These are phyloP conservation scores for Hericium coralloides DNA, from an alignment of 768 basidiomycete species.

Conservation along the genomic window DNA sequence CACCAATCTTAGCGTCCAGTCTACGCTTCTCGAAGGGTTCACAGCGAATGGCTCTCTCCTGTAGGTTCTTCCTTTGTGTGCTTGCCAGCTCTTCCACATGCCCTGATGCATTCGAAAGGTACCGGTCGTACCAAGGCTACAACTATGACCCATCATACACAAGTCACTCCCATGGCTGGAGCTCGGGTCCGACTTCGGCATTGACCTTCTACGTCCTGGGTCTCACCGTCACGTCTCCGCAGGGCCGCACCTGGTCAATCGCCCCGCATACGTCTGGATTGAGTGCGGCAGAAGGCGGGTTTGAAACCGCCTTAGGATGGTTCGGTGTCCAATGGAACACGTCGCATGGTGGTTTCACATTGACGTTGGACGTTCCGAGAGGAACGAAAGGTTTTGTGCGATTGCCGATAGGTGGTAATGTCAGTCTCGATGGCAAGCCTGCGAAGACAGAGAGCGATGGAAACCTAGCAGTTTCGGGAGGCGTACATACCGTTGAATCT, in stretches of 20 bases:
- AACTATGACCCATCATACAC: slow-evolving; percentile 50
- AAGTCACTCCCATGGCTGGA: slow-evolving; percentile 55
- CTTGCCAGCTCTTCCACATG: neutral
- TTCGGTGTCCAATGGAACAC: slow-evolving; percentile 38
- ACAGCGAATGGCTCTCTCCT: slow-evolving; percentile 47
- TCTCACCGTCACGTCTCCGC: slow-evolving; percentile 37
- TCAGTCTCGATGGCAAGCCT: neutral
- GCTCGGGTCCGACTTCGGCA: slow-evolving; percentile 47
- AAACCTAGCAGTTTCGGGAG: neutral
- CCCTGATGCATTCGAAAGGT: slow-evolving; percentile 20
- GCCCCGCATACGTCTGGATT: slow-evolving; percentile 38
- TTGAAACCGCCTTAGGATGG: slow-evolving; percentile 43
- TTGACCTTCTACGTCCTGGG: slow-evolving; percentile 50
- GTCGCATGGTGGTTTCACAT: neutral
- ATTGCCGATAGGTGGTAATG: neutral
- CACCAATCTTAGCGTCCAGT: slow-evolving; percentile 45
- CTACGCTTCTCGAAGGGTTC: slow-evolving; percentile 50
- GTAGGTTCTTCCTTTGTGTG: slow-evolving; percentile 21
- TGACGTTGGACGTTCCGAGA: neutral
- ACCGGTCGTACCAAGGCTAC: slow-evolving; percentile 45
- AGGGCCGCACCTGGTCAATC: slow-evolving; percentile 39
- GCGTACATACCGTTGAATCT: neutral
- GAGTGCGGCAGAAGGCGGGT: slow-evolving; percentile 38
- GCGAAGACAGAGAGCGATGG: neutral
- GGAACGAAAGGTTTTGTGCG: neutral